phyloP scores from a whole-genome alignment of 2,329 filamentous ascomycete species.

The Curvularia eragrostidis region DNA sequence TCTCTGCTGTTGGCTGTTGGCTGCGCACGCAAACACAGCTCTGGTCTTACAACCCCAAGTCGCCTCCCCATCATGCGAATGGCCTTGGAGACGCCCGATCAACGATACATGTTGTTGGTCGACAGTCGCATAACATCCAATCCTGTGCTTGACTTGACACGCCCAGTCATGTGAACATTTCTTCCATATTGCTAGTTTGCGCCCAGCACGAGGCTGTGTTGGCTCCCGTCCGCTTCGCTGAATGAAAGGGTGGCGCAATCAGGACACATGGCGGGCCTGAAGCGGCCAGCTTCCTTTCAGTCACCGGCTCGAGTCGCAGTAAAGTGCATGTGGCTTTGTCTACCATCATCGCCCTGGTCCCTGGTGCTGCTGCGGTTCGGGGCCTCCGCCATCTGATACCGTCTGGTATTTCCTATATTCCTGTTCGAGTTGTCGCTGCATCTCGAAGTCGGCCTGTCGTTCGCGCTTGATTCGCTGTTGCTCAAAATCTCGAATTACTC shows the following conservation, averaged over 20 bases:
- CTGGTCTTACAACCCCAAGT: not conserved
- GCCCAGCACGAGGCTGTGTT: conserved; percentile 13
- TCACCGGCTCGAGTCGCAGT: conserved; percentile 6
- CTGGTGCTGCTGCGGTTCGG: conserved; percentile 35
- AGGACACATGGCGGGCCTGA: conserved; percentile 15
- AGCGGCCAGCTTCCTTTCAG: conserved; percentile 7
- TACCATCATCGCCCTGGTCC: conserved; percentile 8
- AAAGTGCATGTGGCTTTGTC: not conserved
- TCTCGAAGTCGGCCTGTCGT: conserved; percentile 90
- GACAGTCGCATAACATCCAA: not conserved
- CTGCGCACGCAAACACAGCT: not conserved
- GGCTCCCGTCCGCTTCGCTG: conserved; percentile 9
- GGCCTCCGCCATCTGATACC: conserved; percentile 60
- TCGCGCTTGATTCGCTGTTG: conserved; percentile 90
- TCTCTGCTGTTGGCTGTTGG: not conserved
- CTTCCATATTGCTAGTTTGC: not conserved
- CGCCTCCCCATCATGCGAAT: not conserved
- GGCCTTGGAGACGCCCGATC: not conserved
- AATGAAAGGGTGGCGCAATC: conserved; percentile 22
- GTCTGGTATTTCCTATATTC: conserved; percentile 90
- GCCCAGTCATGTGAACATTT: not conserved
- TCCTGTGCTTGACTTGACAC: not conserved
- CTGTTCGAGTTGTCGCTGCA: conserved; percentile 83
- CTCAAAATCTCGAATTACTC: conserved; percentile 93
- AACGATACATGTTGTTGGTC: not conserved